Base-by-base conservation (phyloP, 495 filamentous ascomycete genomes). In the Aspergillus hancockii region DNA sequence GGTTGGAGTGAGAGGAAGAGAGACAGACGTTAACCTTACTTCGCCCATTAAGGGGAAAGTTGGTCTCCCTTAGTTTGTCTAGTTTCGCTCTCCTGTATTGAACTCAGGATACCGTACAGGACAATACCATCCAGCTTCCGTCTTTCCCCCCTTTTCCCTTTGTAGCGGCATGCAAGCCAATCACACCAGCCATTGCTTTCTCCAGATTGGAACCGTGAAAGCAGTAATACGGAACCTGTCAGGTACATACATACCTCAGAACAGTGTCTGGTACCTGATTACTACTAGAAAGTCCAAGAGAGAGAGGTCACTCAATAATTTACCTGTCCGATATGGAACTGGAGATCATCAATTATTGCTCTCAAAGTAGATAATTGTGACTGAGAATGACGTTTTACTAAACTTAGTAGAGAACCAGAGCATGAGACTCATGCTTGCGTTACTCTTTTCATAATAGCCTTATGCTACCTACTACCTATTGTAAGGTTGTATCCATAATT, bases 1-100 rank as follows among this genome's bases (percentile, higher is more conserved):
- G 21, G 53, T 55, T 55, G 31, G 46, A 58, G 30, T 12, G 40
- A 25, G 41, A 57, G 19, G 45, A 36, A 18, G 49, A 59, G 28
- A 21, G 55, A 65, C 59, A 28, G 59, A 57, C 12, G 22, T 36
- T 31, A n/a, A 51, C 21, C 22, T 49, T 57, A 45, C 43, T 57
- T 28, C 38, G 59, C 56, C 59, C 56, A 57, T 66, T 63, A 58
- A 56, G 60, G 59, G 58, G 60, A 40, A 57, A 60, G 61, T 7
- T 58, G 49, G 40, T 36, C 52, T 13, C 25, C 57, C 57, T 62
- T 62, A 62, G 60, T 41, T 56, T 58, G 19, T 23, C 51, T 62
- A 45, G 55, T 34, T 31, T 47, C 22, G 18, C 43, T 40, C 36
- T 23, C 43, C 21, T 10, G 43, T 47, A 47, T 12, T n/a, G 13